Base-by-base conservation (phyloP, 805 yeast genomes). In the Schizosaccharomyces octosporus region DNA sequence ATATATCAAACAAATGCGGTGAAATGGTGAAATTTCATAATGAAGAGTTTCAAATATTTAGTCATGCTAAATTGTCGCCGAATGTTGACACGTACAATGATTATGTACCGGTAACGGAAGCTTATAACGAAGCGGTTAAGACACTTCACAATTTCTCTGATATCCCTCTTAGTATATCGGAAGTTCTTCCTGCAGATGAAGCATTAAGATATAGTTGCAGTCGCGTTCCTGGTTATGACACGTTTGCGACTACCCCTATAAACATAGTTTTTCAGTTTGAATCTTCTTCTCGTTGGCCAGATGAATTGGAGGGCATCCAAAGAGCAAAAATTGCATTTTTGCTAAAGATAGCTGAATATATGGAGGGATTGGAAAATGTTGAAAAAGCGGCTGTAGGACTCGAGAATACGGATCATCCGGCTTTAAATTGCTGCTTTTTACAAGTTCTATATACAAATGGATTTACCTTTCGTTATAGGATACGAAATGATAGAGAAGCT, bases 221-320 rank as follows among this genome's bases (percentile, higher is more conserved):
- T 4, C 75, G 83, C 62, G 82, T 81, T 64, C 97, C 97, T 0
- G 86, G 81, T 48, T 95, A 95, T 45, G 64, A 66, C n/a, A 54
- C 63, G 3, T 65, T 67, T 11, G 27, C 60, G 21, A n/a, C 29
- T 31, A 17, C 54, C 5, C 61, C 61, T 24, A 86, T 84, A 66
- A 89, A 85, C 55, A 82, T 83, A 17, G 77, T 93, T 9, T 69
- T 93, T 45, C 95, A 89, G 71, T 87, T 93, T 70, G 98, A 93
- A 72, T 75, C 85, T 3, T 86, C 95, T 1, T 77, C 80, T n/a
- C 81, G 82, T 70, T 93, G 99, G 99, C 99, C 99, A 1, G 95
- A 86, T 71, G 96, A 93, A 69, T 70, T 87, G 5, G 73, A 76
- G 48, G 88, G 96, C 1, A 73, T 88, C 62, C 97, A 93, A 70